Conservation (phyloP, 352 stramenopile species). For the Phytophthora cajani region DNA sequence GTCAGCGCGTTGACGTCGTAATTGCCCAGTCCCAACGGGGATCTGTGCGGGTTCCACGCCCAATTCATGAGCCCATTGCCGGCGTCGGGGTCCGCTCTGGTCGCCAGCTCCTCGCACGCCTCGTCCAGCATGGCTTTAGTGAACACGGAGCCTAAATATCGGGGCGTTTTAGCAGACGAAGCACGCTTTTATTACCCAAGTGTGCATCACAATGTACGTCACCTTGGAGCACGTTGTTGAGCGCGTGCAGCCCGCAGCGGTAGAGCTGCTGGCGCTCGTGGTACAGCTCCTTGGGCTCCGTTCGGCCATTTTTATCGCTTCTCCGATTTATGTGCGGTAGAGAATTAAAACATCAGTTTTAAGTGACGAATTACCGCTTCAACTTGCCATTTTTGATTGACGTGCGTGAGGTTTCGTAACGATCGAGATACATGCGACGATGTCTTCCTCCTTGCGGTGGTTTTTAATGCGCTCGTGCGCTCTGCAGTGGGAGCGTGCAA, state of each 20-base stretch:
- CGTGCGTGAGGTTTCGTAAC: constrained; percentile 37
- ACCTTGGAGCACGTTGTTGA: constrained; percentile 87
- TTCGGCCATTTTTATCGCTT: constrained; percentile 7
- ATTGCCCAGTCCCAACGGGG: constrained; percentile 74
- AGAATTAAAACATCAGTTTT: constrained; percentile 4
- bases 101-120: constrained; percentile 48
- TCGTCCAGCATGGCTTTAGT: constrained; percentile 56
- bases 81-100: constrained; percentile 14
- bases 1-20: constrained; percentile 86
- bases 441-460: constrained; percentile 13
- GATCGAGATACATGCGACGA: constrained; percentile 25
- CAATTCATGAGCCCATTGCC: constrained; percentile 28
- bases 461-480: constrained; percentile 29
- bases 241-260: constrained; percentile 79
- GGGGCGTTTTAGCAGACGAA: background rate
- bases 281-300: constrained; percentile 53
- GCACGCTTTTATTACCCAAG: background rate
- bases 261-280: constrained; percentile 80
- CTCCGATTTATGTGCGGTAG: background rate
- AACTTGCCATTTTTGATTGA: constrained; percentile 27
- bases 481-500: background rate
- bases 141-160: constrained; percentile 49
- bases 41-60: constrained; percentile 70
- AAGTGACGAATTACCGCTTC: constrained; percentile 22
- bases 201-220: background rate